phyloP scores from a whole-genome alignment of 495 filamentous ascomycete species.

The Penicillium longicatenatum region DNA sequence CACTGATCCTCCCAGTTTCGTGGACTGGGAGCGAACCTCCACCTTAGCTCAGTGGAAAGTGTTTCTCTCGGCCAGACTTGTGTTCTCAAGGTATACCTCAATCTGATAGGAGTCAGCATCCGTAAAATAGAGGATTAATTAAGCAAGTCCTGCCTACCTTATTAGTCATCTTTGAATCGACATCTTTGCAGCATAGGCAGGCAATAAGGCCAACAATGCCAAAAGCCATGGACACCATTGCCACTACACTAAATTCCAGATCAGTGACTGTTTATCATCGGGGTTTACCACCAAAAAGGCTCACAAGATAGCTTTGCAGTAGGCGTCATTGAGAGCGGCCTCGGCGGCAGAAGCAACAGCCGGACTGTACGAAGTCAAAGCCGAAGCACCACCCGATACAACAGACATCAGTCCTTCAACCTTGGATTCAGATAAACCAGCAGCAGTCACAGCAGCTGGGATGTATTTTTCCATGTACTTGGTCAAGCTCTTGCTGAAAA shows the following conservation, averaged over 20 bases:
- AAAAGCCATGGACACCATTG: constrained; percentile 32
- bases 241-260: constrained; percentile 18
- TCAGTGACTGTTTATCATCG: background rate
- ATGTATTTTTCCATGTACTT: constrained; percentile 22
- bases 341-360: constrained; percentile 23
- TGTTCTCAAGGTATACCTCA: constrained; percentile 4
- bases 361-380: constrained; percentile 21
- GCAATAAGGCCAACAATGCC: constrained; percentile 26
- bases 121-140: background rate
- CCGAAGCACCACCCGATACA: constrained; percentile 16
- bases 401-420: constrained; percentile 20
- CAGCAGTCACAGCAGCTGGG: constrained; percentile 19
- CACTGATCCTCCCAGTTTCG: too few species aligned
- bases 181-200: constrained; percentile 31
- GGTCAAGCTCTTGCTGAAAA: constrained; percentile 22
- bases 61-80: background rate
- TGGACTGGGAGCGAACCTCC: background rate
- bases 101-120: background rate
- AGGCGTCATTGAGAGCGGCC: constrained; percentile 20
- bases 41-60: constrained; percentile 1
- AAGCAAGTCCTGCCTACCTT: constrained; percentile 17
- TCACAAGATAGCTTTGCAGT: constrained; percentile 32
- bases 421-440: constrained; percentile 23
- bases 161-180: constrained; percentile 30
- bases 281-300: background rate